Evolutionary conservation across 176 grass and related monocot genomes (phyloP).

Genomic region (Oryza glaberrima): DNA sequence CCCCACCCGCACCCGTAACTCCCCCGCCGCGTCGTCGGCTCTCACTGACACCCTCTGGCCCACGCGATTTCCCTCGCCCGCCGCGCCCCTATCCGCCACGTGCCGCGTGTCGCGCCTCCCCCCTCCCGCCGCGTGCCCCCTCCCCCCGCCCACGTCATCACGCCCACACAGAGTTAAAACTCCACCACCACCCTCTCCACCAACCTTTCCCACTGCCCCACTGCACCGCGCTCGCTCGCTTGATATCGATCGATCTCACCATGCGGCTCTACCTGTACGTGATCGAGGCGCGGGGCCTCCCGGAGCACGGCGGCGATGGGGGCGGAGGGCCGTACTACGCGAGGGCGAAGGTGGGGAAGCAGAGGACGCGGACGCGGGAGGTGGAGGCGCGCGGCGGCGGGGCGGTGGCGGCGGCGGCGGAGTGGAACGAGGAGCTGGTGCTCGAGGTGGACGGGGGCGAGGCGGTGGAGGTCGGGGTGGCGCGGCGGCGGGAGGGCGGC

Average conservation of each 20-base stretch:
- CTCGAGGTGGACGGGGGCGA: slow-evolving; percentile 38
- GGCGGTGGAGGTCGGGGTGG: slow-evolving; percentile 53
- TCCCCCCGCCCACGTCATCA: slow-evolving; percentile 29
- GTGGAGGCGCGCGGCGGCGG: slow-evolving; percentile 27
- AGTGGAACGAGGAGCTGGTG: slow-evolving; percentile 87
- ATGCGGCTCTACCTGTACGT: slow-evolving; percentile 75
- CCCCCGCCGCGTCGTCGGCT: background rate
- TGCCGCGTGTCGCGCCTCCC: slow-evolving; percentile 28
- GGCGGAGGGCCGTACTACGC: slow-evolving; percentile 41
- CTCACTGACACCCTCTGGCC: background rate
- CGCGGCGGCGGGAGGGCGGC: slow-evolving; percentile 34
- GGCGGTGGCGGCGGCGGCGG: slow-evolving; percentile 36
- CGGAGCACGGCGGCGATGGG: background rate
- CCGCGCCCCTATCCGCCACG: background rate
- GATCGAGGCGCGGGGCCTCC: slow-evolving; percentile 62
- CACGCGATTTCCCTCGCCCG: background rate
- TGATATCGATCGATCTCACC: background rate
- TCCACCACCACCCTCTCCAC: background rate
- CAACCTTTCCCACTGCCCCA: background rate
- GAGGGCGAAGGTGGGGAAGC: slow-evolving; percentile 65
- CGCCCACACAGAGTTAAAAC: background rate
- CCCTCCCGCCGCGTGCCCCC: slow-evolving; percentile 29
- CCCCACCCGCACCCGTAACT: too few species aligned
- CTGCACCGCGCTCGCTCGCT: background rate
- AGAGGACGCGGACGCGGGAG: slow-evolving; percentile 56